These are phyloP conservation scores for Xylaria venustula DNA, from an alignment of 495 filamentous ascomycete genomes.

Conservation along the genomic window DNA sequence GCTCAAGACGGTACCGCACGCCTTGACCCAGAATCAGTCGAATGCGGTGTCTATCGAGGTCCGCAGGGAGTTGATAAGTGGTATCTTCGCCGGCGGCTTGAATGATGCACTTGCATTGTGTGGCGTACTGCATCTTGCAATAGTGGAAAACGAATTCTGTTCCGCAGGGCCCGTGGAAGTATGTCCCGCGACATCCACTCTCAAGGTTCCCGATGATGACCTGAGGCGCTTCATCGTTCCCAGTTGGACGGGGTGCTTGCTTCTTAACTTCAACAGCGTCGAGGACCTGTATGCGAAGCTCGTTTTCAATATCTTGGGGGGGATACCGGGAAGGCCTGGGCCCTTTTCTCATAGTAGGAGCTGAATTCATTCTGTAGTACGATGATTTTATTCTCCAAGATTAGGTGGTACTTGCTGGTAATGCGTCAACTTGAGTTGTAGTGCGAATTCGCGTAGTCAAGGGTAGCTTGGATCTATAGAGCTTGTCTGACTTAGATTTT, in stretches of 20 bases:
- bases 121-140: background rate
- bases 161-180: background rate
- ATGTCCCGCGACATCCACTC: slow-evolving; percentile 13
- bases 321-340: background rate
- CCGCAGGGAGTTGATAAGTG: background rate
- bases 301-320: background rate
- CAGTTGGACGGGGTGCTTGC: background rate
- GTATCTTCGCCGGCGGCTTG: background rate
- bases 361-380: background rate
- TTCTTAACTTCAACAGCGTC: background rate
- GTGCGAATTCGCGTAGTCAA: too few relatives aligned
- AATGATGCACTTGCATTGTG: slow-evolving; percentile 7
- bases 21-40: background rate
- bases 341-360: background rate
- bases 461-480: too few relatives aligned
- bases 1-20: slow-evolving; percentile 3
- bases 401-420: background rate
- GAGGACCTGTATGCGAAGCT: slow-evolving; percentile 2
- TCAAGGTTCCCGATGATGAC: slow-evolving; percentile 13
- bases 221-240: background rate
- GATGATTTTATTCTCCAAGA: background rate
- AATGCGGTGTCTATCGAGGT: slow-evolving; percentile 9
- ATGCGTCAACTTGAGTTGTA: background rate
- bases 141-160: slow-evolving; percentile 16
- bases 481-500: too few relatives aligned